A percentile compares a stretch with the other conserved stretches of the same genome.
phyloP scores from a whole-genome alignment of 2,329 filamentous ascomycete genomes.

The Lasiodiplodia citricola region DNA sequence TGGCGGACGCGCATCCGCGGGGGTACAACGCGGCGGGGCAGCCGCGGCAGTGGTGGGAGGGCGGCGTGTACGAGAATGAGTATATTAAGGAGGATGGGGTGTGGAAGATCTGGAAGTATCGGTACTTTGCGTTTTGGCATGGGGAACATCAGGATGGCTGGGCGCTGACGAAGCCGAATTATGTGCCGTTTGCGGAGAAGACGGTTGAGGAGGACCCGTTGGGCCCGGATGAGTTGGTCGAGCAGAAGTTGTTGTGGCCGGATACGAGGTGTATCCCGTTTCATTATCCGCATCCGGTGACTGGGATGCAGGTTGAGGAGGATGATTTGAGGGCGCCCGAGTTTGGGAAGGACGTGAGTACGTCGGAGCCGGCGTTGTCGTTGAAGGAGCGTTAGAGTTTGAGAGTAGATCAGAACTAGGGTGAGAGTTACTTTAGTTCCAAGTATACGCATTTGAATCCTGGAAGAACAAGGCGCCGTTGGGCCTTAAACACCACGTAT shows the following conservation, averaged over 20 bases:
- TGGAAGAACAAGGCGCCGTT: too few species aligned
- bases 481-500: too few species aligned
- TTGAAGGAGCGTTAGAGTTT: conserved; percentile 36
- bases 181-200: conserved; percentile 57
- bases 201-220: conserved; percentile 57
- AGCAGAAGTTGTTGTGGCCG: conserved; percentile 62
- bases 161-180: conserved; percentile 60
- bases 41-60: conserved; percentile 61
- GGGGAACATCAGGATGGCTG: conserved; percentile 59
- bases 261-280: conserved; percentile 61
- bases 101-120: conserved; percentile 61
- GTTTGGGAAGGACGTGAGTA: conserved; percentile 50
- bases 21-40: conserved; percentile 45
- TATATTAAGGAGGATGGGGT: conserved; percentile 62
- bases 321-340: conserved; percentile 57
- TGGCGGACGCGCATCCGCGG: conserved; percentile 57
- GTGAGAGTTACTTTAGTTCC: not conserved
- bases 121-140: conserved; percentile 65
- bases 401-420: too few species aligned
- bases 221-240: conserved; percentile 60
- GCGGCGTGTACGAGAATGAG: conserved; percentile 64
- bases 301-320: conserved; percentile 51
- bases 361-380: conserved; percentile 50
- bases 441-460: too few species aligned
- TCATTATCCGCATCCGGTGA: conserved; percentile 59